Conservation (phyloP, 2,329 filamentous ascomycete genomes). For the Parascedosporium putredinis region DNA sequence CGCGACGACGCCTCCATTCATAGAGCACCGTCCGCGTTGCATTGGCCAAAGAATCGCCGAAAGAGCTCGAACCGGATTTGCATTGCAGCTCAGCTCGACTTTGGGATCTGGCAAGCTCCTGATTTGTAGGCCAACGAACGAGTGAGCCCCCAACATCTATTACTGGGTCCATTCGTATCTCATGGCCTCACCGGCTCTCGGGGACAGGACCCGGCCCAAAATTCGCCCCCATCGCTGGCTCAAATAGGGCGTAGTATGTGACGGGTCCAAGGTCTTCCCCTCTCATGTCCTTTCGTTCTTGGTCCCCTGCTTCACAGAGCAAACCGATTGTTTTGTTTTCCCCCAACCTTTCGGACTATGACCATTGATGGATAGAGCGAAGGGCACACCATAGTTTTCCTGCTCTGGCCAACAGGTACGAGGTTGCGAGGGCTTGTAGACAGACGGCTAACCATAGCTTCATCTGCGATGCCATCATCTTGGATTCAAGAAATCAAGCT, state of each 20-base stretch:
- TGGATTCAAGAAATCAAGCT: too few species aligned
- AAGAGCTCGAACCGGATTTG: not conserved
- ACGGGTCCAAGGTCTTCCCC: not conserved
- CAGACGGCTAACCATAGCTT: too few species aligned
- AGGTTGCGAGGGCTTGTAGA: too few species aligned
- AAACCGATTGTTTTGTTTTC: too few species aligned
- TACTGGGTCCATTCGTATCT: not conserved
- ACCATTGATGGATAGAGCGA: too few species aligned
- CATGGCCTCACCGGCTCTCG: not conserved
- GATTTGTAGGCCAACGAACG: not conserved
- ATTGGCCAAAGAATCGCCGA: not conserved
- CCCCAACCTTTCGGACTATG: too few species aligned
- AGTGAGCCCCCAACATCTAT: not conserved
- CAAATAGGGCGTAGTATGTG: not conserved
- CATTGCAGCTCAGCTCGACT: not conserved
- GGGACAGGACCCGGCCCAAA: not conserved
- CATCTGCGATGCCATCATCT: too few species aligned
- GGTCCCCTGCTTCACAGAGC: too few species aligned
- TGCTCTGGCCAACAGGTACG: too few species aligned
- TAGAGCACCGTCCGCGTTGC: conserved; percentile 1
- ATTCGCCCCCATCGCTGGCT: not conserved
- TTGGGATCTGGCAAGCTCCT: too few species aligned
- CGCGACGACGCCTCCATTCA: not conserved
- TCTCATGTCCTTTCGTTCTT: too few species aligned
- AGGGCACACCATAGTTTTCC: too few species aligned